phyloP scores from a whole-genome alignment of 805 yeast genomes.

The Jamesozyma hellenica region DNA sequence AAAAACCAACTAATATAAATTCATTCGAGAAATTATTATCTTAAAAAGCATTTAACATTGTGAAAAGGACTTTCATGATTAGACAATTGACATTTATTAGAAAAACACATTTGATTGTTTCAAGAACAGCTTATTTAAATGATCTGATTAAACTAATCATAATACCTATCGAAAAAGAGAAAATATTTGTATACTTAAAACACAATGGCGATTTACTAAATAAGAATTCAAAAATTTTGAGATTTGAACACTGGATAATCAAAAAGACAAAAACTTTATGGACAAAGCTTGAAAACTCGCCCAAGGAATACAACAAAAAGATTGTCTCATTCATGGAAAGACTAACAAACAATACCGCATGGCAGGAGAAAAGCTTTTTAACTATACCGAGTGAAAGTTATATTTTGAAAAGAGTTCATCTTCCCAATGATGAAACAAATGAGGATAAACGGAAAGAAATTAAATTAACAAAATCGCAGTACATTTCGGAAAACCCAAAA shows the following conservation, averaged over 20 bases:
- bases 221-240: constrained; percentile 30
- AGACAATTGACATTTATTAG: background rate
- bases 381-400: constrained; percentile 64
- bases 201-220: constrained; percentile 34
- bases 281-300: constrained; percentile 49
- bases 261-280: constrained; percentile 48
- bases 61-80: too few species aligned
- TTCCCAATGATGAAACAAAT: constrained; percentile 7
- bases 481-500: constrained; percentile 4
- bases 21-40: too few species aligned
- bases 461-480: constrained; percentile 13
- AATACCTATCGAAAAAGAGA: constrained; percentile 57
- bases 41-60: too few species aligned
- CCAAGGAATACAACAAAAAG: constrained; percentile 44
- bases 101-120: background rate
- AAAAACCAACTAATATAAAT: too few species aligned
- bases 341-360: constrained; percentile 56
- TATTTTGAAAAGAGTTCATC: constrained; percentile 30
- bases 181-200: constrained; percentile 61
- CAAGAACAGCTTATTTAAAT: constrained; percentile 9
- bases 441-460: constrained; percentile 5
- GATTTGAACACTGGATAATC: constrained; percentile 37
- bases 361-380: constrained; percentile 67
- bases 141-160: constrained; percentile 54
- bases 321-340: constrained; percentile 45